Conservation (phyloP, 2,329 filamentous ascomycete species). For the Alternaria arborescens region DNA sequence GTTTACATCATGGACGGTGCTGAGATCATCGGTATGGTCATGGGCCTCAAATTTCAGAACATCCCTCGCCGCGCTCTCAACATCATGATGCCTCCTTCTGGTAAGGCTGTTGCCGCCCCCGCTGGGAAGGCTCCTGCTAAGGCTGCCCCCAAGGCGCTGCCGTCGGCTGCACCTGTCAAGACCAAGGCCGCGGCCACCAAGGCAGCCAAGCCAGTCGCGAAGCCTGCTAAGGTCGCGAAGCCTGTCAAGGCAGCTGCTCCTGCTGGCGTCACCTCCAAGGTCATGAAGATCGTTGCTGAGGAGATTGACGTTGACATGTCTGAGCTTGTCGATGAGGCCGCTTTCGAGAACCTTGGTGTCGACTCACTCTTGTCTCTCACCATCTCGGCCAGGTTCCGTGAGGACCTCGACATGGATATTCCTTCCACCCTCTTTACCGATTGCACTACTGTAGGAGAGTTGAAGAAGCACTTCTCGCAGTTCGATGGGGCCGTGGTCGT, state of each 20-base stretch:
- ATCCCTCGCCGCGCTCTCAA: slow-evolving; percentile 73
- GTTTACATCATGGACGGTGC: slow-evolving; percentile 69
- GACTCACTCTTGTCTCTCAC: slow-evolving; percentile 69
- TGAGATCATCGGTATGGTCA: slow-evolving; percentile 66
- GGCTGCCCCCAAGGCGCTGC: slow-evolving; percentile 47
- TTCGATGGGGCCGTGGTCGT: slow-evolving; percentile 54
- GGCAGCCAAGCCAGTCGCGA: slow-evolving; percentile 61
- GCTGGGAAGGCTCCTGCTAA: slow-evolving; percentile 48
- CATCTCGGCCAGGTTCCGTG: slow-evolving; percentile 68
- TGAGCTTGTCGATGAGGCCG: slow-evolving; percentile 67
- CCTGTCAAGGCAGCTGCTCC: slow-evolving; percentile 54
- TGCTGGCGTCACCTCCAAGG: slow-evolving; percentile 59
- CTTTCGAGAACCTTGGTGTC: slow-evolving; percentile 69
- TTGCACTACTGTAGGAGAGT: slow-evolving; percentile 66
- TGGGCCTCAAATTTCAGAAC: slow-evolving; percentile 71
- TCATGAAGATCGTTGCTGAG: slow-evolving; percentile 72
- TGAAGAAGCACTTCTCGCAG: slow-evolving; percentile 65
- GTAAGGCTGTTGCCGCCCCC: slow-evolving; percentile 51
- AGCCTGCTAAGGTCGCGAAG: slow-evolving; percentile 57
- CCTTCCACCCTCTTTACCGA: slow-evolving; percentile 68
- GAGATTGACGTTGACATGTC: slow-evolving; percentile 68
- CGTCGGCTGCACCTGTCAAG: slow-evolving; percentile 47
- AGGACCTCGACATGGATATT: slow-evolving; percentile 68
- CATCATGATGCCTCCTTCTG: slow-evolving; percentile 70
- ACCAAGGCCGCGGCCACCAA: slow-evolving; percentile 42